Evolutionary conservation across 2,329 filamentous ascomycete species (phyloP).

Genomic region (Trichoderma gracile): DNA sequence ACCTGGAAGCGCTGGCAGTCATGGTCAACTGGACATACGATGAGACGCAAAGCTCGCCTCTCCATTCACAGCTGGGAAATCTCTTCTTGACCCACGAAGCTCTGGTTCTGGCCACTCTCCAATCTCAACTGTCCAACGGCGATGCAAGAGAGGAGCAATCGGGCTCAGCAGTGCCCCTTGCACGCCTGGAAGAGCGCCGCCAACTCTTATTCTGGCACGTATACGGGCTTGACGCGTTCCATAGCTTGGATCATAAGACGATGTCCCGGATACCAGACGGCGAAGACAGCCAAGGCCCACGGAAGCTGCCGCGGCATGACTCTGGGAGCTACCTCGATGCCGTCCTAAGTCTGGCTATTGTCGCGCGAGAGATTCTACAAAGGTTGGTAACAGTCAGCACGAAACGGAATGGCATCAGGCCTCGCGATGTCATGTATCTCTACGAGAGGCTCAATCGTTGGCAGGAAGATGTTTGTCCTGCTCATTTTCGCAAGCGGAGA

Average conservation of each 20-base stretch:
- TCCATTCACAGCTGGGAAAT: not conserved
- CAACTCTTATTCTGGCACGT: slow-evolving; percentile 12
- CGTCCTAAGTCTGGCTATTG: not conserved
- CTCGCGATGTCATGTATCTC: not conserved
- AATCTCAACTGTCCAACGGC: not conserved
- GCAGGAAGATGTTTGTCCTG: not conserved
- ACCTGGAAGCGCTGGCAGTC: slow-evolving; percentile 5
- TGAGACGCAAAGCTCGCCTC: not conserved
- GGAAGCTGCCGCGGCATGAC: slow-evolving; percentile 2
- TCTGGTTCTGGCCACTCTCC: slow-evolving; percentile 5
- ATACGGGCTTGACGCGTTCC: slow-evolving; percentile 15
- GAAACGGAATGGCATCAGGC: slow-evolving; percentile 4
- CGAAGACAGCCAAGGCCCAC: not conserved
- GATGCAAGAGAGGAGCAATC: not conserved
- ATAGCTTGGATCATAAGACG: slow-evolving; percentile 1
- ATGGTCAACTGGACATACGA: slow-evolving; percentile 12
- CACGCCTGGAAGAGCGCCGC: slow-evolving; percentile 2
- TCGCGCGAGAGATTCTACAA: slow-evolving; percentile 10
- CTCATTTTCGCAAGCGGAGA: slow-evolving; percentile 3
- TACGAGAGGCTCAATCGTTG: not conserved
- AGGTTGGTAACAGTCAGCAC: slow-evolving; percentile 8
- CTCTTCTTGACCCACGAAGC: slow-evolving; percentile 13
- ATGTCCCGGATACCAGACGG: slow-evolving; percentile 9
- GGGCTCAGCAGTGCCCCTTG: not conserved
- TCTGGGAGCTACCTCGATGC: slow-evolving; percentile 15